Base-by-base conservation (phyloP, 1,284 basidiomycete species). In the Rhodofomes roseus region DNA sequence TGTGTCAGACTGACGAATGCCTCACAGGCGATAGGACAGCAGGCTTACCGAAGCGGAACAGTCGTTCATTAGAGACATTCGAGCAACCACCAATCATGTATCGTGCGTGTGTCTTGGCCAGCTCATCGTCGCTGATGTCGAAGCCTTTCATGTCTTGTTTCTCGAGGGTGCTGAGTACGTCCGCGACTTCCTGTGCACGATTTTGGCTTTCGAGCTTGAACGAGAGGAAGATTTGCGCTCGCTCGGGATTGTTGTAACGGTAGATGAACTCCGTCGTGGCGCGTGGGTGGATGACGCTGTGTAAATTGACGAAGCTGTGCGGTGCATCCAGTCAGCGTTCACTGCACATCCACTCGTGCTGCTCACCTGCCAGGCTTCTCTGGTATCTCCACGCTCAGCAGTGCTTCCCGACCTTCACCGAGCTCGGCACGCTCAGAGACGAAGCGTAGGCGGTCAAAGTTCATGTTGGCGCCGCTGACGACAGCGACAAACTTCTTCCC, bases 251-350 rank as follows among this genome's bases (percentile, higher is more conserved):
- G 65, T 84, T 90, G 72, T 91, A 96, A 25, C 97, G 89, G 74
- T 99, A 99, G 56, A 92, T 87, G 70, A 99, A 99, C 74, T 99
- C 97, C n/a, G 97, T 98, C 22, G 97, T 89, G 2, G 92, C 85
- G 57, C 96, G 87, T 11, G 95, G 96, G 68, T 95, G 87, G 64
- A 99, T 95, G 65, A 91, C 77, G 36, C 85, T 86, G 74, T 98
- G 93, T 51, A 99, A 81, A 16, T 86, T 84, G 63, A 98, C 78
- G 76, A 98, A 99, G 68, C 94, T 96, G 65, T 60, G 58, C 64
- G 54, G 58, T 27, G 56, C 51, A 46, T 60, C 39, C 52, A 34
- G 25, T 37, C 34, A 55, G 25, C 27, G 29, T 5, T 40, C 9
- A 43, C 18, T 8, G 7, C 23, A 34, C 44, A 25, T 31, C 34